These are phyloP conservation scores for Apiospora pterosperma DNA, from an alignment of 2,329 filamentous ascomycete species.

Conservation along the genomic window DNA sequence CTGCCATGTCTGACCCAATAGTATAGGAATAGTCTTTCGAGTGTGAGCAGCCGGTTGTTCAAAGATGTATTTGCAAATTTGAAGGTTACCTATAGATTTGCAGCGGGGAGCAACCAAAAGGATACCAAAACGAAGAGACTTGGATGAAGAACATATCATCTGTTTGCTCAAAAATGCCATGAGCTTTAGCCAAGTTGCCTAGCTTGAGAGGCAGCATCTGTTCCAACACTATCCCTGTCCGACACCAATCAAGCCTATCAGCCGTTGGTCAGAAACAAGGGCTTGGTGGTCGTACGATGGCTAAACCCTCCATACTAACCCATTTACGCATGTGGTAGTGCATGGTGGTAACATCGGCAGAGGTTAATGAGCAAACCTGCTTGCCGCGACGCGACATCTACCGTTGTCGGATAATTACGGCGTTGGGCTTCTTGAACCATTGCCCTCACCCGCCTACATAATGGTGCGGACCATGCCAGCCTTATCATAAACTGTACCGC, in stretches of 20 bases:
- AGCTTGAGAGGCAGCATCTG: neutral
- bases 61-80: too few relatives aligned
- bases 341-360: neutral
- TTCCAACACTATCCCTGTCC: neutral
- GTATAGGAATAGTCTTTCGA: too few relatives aligned
- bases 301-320: slow-evolving; percentile 17
- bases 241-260: neutral
- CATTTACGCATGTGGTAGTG: slow-evolving; percentile 1
- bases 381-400: neutral
- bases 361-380: neutral
- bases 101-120: too few relatives aligned
- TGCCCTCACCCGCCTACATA: neutral
- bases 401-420: neutral
- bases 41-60: too few relatives aligned
- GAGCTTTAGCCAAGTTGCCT: neutral
- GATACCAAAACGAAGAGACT: too few relatives aligned
- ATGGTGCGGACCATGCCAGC: neutral
- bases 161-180: neutral
- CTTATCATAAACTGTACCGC: neutral
- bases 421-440: neutral
- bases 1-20: too few relatives aligned
- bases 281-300: neutral
- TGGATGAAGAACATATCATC: neutral
- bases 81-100: too few relatives aligned
- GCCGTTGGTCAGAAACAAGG: neutral